phyloP scores from a whole-genome alignment of 805 yeast species.

The Starmerella ratchasimensis region DNA sequence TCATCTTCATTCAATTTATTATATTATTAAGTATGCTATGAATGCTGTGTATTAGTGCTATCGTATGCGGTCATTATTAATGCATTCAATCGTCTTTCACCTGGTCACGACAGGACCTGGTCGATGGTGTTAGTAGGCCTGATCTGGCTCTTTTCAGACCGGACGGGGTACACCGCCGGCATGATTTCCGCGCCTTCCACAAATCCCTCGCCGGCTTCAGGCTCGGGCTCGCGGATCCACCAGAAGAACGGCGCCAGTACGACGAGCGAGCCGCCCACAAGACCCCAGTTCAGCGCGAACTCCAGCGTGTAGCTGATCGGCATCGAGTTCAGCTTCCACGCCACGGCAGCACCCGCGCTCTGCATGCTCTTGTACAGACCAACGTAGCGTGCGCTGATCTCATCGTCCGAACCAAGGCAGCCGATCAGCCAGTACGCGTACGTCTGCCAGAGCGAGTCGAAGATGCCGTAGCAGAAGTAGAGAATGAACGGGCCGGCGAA shows the following conservation, averaged over 20 bases:
- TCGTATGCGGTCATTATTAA: too few species aligned
- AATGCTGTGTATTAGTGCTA: too few species aligned
- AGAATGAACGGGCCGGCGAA: slow-evolving; percentile 50
- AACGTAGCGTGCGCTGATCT: slow-evolving; percentile 37
- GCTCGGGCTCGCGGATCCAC: slow-evolving; percentile 12
- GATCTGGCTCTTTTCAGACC: slow-evolving; percentile 1
- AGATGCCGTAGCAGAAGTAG: slow-evolving; percentile 48
- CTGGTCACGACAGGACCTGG: not conserved
- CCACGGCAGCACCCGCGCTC: slow-evolving; percentile 49
- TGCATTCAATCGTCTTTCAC: too few species aligned
- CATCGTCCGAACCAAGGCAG: slow-evolving; percentile 33
- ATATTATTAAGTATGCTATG: too few species aligned
- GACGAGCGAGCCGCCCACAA: slow-evolving; percentile 35
- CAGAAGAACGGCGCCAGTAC: slow-evolving; percentile 21
- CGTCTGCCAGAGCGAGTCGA: slow-evolving; percentile 48
- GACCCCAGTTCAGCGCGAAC: slow-evolving; percentile 41
- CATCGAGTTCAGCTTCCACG: slow-evolving; percentile 43
- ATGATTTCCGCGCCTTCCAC: slow-evolving; percentile 4
- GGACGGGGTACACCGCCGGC: slow-evolving; percentile 5
- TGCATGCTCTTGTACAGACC: slow-evolving; percentile 53
- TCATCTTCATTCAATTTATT: too few species aligned
- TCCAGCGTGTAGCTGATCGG: slow-evolving; percentile 28
- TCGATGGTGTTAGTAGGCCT: not conserved
- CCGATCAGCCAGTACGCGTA: slow-evolving; percentile 48
- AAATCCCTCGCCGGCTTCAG: not conserved